Base-by-base conservation (phyloP, 208 protist species). In the Trypanosoma vivax region DNA sequence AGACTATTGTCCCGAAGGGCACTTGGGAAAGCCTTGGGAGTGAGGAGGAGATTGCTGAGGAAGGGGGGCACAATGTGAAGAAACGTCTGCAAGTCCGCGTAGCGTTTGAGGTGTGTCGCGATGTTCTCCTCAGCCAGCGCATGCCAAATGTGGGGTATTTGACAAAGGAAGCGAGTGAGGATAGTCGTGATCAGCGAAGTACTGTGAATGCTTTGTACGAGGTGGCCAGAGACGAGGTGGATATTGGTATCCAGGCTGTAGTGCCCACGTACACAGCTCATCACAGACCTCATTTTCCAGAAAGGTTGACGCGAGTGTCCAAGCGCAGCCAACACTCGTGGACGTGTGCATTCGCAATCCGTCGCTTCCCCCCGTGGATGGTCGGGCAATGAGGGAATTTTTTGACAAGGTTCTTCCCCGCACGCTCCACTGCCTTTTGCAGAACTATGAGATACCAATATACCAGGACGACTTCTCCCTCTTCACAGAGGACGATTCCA, bases 401-500 rank as follows among this genome's bases (percentile, higher is more conserved):
- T 57, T 95, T 30, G 63, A 86, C 11, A 70, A 71, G 21, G 86
- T 78, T 27, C 45, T 95, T n/a, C 85, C 89, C 0, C 85, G 85
- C 31, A 88, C 69, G 21, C 45, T 90, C 40, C 83, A 92, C 64
- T 80, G 71, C 45, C 70, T 92, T n/a, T 77, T 75, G 16, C 86
- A 91, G 48, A 94, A 92, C 60, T 63, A 82, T 40, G 71, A 86
- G 50, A 49, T 95, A 11, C 77, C 85, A 28, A 91, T 95, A 47
- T 95, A 93, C 64, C 69, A 71, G 2, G 89, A 95, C 57, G 89
- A 95, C 55, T 88, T 80, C 72, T 56, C 63, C 9, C 56, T 71
- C 39, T 83, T 95, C 60, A 86, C 72, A 51, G 89, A 95, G 48
- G 89, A 95, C 59, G 85, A 95, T 52, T 76, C 78, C 1, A 78